phyloP scores from a whole-genome alignment of 164 flowering plant genomes.

The Warburgia ugandensis region DNA sequence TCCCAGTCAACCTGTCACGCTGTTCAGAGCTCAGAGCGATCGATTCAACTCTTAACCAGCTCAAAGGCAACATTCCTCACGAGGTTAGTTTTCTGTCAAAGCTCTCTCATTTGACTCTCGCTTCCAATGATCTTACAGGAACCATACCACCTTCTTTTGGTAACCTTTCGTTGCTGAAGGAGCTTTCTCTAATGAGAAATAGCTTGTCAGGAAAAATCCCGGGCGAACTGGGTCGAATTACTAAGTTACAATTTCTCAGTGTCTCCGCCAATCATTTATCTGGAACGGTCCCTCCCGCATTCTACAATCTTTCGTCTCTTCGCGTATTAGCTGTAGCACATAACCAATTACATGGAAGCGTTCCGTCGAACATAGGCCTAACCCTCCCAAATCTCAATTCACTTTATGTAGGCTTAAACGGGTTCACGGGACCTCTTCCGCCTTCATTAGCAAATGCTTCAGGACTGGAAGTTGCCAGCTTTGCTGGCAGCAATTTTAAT shows the following conservation, averaged over 20 bases:
- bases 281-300: not conserved
- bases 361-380: conserved; percentile 10
- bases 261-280: not conserved
- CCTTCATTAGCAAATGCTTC: conserved; percentile 36
- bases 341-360: conserved; percentile 20
- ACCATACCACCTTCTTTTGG: conserved; percentile 1
- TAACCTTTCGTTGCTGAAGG: not conserved
- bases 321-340: not conserved
- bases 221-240: not conserved
- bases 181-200: not conserved
- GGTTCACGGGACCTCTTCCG: conserved; percentile 39
- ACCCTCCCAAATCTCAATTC: conserved; percentile 26
- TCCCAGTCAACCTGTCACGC: conserved; percentile 23
- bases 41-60: conserved; percentile 5
- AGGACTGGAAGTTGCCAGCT: conserved; percentile 17
- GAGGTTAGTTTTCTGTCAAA: not conserved
- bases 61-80: not conserved
- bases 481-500: conserved; percentile 20
- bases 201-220: not conserved
- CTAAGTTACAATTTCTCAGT: not conserved
- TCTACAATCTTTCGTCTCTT: not conserved
- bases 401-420: conserved; percentile 21
- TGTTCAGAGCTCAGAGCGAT: conserved; percentile 18
- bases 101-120: not conserved
- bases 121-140: not conserved